These are phyloP conservation scores for Aspergillus arachidicola DNA, from an alignment of 2,329 filamentous ascomycete genomes.

Conservation along the genomic window DNA sequence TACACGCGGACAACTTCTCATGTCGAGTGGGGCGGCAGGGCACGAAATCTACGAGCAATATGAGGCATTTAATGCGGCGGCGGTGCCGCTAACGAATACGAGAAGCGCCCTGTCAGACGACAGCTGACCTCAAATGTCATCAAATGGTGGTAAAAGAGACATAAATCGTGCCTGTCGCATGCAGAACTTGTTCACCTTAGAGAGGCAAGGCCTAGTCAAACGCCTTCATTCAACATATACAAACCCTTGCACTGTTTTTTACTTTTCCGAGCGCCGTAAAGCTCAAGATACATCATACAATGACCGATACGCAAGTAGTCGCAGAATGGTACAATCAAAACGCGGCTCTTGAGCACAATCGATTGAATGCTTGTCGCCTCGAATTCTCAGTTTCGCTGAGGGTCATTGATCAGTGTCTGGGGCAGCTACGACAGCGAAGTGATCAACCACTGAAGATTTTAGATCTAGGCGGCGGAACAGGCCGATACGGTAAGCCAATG, in stretches of 20 bases:
- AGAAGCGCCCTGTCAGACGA: not conserved
- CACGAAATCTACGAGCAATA: conserved; percentile 54
- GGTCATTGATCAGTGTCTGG: not conserved
- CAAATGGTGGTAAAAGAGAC: not conserved
- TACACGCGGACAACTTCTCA: not conserved
- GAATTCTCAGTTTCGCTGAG: not conserved
- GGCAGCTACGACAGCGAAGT: not conserved
- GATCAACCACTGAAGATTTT: not conserved
- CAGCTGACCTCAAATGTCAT: not conserved
- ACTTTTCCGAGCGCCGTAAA: not conserved
- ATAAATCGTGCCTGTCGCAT: not conserved
- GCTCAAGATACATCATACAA: not conserved
- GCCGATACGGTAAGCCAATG: not conserved
- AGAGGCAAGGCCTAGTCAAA: not conserved
- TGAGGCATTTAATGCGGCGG: not conserved
- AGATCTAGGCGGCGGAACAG: conserved; percentile 1
- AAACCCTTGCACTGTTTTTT: not conserved
- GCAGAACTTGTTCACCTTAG: not conserved
- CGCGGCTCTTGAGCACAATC: not conserved
- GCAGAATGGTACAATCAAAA: not conserved
- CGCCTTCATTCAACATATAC: not conserved
- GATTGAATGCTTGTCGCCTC: not conserved
- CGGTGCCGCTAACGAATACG: not conserved
- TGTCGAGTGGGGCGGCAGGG: not conserved
- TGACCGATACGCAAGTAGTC: not conserved